Percentiles rank a stretch among this genome's conserved stretches.
Evolutionary conservation across 1,284 basidiomycete species (phyloP).

Genomic region (Cryptococcus floricola): DNA sequence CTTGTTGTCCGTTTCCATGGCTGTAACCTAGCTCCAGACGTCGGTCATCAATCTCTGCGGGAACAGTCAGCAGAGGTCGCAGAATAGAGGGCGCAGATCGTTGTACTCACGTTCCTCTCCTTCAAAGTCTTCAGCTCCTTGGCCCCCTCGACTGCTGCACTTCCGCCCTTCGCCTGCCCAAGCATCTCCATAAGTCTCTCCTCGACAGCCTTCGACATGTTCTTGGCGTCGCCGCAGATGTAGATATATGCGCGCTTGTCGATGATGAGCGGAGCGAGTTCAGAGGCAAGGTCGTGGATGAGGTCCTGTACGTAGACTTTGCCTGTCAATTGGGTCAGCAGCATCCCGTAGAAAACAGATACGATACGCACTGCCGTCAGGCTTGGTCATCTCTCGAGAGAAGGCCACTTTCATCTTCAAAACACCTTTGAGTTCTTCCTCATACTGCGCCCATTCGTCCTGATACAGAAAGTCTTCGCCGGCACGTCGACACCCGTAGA

Average conservation of each 20-base stretch:
- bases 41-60: slow-evolving; percentile 42
- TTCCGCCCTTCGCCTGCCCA: slow-evolving; percentile 89
- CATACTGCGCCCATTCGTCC: slow-evolving; percentile 90
- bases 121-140: slow-evolving; percentile 91
- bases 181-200: slow-evolving; percentile 77
- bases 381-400: slow-evolving; percentile 71
- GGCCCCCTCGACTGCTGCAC: slow-evolving; percentile 74
- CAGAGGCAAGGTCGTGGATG: slow-evolving; percentile 76
- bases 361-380: slow-evolving; percentile 62
- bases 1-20: too few relatives aligned
- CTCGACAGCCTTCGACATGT: slow-evolving; percentile 93
- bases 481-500: slow-evolving; percentile 89
- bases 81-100: neutral
- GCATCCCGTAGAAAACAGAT: neutral
- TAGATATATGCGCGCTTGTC: slow-evolving; percentile 92
- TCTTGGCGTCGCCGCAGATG: slow-evolving; percentile 94
- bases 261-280: slow-evolving; percentile 81
- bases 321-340: slow-evolving; percentile 37
- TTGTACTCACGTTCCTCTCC: slow-evolving; percentile 59
- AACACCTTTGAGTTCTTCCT: slow-evolving; percentile 80
- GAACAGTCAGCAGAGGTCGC: neutral
- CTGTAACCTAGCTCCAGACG: slow-evolving; percentile 33
- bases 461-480: slow-evolving; percentile 88
- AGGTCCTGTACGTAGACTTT: slow-evolving; percentile 98
- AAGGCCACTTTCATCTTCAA: slow-evolving; percentile 84